Conservation (phyloP, 805 yeast species). For the Cyberlindnera americana region DNA sequence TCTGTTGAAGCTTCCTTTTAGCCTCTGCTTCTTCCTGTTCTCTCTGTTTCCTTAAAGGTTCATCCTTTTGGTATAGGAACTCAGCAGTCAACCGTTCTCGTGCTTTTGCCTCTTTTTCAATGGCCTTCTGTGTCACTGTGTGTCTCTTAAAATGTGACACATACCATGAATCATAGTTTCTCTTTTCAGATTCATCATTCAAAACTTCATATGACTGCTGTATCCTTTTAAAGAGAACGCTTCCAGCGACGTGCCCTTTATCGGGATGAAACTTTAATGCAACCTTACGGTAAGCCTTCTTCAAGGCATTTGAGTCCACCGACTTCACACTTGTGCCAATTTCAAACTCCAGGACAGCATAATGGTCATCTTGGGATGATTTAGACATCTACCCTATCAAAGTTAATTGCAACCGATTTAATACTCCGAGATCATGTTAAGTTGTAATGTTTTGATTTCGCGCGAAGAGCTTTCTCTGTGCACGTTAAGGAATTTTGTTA, state of each 20-base stretch:
- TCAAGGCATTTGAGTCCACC: slow-evolving; percentile 45
- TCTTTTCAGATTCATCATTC: slow-evolving; percentile 1
- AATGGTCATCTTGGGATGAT: slow-evolving; percentile 38
- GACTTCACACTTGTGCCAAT: slow-evolving; percentile 37
- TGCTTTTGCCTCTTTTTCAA: not conserved
- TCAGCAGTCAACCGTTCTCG: slow-evolving; percentile 1
- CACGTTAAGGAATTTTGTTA: no score
- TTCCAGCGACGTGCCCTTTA: slow-evolving; percentile 43
- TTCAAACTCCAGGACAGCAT: slow-evolving; percentile 56
- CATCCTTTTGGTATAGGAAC: not conserved
- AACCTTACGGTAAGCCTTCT: slow-evolving; percentile 68
- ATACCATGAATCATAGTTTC: slow-evolving; percentile 21
- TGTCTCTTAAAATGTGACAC: slow-evolving; percentile 8
- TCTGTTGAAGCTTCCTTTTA: no score
- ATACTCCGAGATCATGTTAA: no score
- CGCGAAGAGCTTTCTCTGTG: no score
- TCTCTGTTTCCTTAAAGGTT: not conserved
- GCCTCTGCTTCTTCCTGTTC: not conserved
- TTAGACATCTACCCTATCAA: no score
- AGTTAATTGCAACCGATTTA: no score
- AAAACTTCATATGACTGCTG: slow-evolving; percentile 17
- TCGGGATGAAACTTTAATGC: slow-evolving; percentile 78
- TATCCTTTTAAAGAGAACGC: slow-evolving; percentile 18
- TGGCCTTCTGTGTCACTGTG: slow-evolving; percentile 5
- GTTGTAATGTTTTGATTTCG: no score